phyloP scores from a whole-genome alignment of 257 asterid species.

The Agastache rugosa region DNA sequence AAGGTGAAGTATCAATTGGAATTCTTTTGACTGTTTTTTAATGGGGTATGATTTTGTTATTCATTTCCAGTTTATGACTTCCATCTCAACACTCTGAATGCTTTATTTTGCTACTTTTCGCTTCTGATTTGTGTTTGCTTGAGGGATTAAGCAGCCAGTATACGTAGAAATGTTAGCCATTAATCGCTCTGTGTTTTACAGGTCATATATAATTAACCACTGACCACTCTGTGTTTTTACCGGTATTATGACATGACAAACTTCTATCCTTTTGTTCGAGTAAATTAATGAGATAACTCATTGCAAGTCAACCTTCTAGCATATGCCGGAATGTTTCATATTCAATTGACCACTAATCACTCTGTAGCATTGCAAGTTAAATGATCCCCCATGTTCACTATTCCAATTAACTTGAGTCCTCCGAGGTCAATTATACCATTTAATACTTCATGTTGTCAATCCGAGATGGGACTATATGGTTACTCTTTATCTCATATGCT shows the following conservation, averaged over 20 bases:
- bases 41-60: not conserved
- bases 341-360: too few species aligned
- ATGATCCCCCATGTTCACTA: not conserved
- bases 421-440: not conserved
- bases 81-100: too few species aligned
- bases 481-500: not conserved
- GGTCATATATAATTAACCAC: not conserved
- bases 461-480: not conserved
- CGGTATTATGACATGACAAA: not conserved
- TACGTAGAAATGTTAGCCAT: not conserved
- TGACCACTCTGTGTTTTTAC: not conserved
- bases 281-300: not conserved
- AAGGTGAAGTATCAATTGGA: constrained; percentile 57
- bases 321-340: too few species aligned
- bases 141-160: not conserved
- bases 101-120: constrained; percentile 15
- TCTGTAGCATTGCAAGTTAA: not conserved
- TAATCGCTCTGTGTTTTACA: too few species aligned
- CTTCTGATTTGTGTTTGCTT: constrained; percentile 6
- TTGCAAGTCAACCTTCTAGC: not conserved
- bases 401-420: constrained; percentile 3
- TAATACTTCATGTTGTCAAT: not conserved
- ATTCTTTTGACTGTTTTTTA: constrained; percentile 7
- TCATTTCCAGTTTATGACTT: constrained; percentile 21
- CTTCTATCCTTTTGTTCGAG: not conserved